Conservation (phyloP, 75 land plant species). For the Cryptomeria japonica region DNA sequence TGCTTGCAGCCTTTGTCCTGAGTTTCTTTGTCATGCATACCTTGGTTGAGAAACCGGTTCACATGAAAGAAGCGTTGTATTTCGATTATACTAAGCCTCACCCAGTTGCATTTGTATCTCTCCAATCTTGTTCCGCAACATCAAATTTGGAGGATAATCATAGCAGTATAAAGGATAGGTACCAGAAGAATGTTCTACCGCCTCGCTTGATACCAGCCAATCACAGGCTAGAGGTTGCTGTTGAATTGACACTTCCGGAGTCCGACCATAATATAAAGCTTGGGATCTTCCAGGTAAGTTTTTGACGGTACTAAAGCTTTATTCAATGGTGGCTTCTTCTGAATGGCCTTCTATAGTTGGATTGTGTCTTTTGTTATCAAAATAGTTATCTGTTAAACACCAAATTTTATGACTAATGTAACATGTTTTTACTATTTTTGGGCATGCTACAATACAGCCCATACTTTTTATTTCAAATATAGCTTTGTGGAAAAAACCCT, state of each 20-base stretch:
- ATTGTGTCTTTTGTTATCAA: not conserved
- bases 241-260: constrained; percentile 64
- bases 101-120: constrained; percentile 59
- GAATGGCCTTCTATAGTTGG: not conserved
- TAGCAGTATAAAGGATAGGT: constrained; percentile 4
- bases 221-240: constrained; percentile 46
- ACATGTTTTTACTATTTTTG: too few species aligned
- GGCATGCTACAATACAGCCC: not conserved
- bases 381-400: not conserved
- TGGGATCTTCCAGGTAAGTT: constrained; percentile 73
- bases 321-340: not conserved
- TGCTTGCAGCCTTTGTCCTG: constrained; percentile 28
- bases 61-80: constrained; percentile 41
- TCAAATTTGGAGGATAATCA: not conserved
- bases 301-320: not conserved
- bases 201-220: constrained; percentile 33
- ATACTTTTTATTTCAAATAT: too few species aligned
- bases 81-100: constrained; percentile 67
- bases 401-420: not conserved
- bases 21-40: constrained; percentile 36
- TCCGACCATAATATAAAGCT: constrained; percentile 73
- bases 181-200: not conserved
- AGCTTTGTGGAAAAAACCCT: not conserved
- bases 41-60: constrained; percentile 52
- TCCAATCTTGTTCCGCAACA: not conserved